Evolutionary conservation across 495 filamentous ascomycete species (phyloP), one percentile per base, ranked within the genome.

Genomic region (Massariosphaeria phaeospora): DNA sequence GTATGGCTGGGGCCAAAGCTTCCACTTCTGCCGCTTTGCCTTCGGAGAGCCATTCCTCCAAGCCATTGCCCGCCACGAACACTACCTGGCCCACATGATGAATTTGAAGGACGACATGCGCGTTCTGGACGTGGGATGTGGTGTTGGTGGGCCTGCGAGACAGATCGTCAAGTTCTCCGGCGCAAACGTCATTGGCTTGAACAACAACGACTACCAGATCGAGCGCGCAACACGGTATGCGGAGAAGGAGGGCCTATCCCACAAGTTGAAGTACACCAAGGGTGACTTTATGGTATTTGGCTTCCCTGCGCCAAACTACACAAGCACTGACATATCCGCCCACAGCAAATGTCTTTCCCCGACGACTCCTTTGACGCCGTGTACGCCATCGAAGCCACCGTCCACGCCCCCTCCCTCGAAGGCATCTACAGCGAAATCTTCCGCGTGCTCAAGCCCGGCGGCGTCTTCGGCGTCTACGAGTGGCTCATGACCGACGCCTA

Each of bases 201-300:
- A 98, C 83, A 98, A 97, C 83, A 98, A 97, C 75, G 91, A 96
- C 75, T 97, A 97, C 79, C 93, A 98, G 74, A 97, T 98, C 67
- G 81, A 96, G 71, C 87, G 93, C 44, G 94, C 93, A 6, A 91
- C 84, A 20, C 78, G 78, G 36, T 96, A 97, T 69, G 88, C 90
- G 13, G 70, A 78, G 45, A 84, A 84, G 64, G 89, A 95, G 68
- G 86, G 86, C 47, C 75, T 97, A 30, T 79, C 84, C 2, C 67
- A 89, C 63, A 88, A 95, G 75, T 73, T 96, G 66, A 81, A 78
- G 65, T 97, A 89, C 61, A 84, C 88, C 56, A 96, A 97, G 81
- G 91, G 93, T 40, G 94, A 97, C 65, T 98, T 97, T 75, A 97
- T 96, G 91, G 83, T 85, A 71, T 46, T 75, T 66, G 12, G 20